These are phyloP conservation scores for Pythium inflatum DNA, from an alignment of 352 stramenopile genomes.

Conservation along the genomic window DNA sequence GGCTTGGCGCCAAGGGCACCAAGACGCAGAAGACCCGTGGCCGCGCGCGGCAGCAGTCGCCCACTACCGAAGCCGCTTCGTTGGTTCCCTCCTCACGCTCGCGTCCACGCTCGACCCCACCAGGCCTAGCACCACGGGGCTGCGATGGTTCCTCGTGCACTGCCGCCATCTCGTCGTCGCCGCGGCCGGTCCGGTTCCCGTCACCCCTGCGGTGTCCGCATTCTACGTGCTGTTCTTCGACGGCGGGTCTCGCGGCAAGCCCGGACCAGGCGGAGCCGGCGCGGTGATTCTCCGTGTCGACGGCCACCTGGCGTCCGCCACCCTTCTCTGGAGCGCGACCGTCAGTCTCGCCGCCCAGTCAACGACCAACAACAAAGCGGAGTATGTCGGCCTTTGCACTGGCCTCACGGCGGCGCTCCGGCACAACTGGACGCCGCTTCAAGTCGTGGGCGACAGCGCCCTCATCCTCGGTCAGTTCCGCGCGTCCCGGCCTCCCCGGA, in stretches of 20 bases:
- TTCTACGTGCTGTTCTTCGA: constrained; percentile 6
- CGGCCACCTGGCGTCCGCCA: neutral
- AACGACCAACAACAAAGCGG: constrained; percentile 1
- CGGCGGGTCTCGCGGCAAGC: neutral
- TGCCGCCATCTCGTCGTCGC: too few relatives aligned
- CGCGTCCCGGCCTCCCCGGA: neutral
- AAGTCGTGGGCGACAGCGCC: constrained; percentile 5
- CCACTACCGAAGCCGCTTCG: too few relatives aligned
- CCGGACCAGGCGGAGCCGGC: neutral
- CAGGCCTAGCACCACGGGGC: too few relatives aligned
- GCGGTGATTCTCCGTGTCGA: neutral
- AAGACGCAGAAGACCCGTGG: too few relatives aligned
- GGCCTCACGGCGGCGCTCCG: neutral
- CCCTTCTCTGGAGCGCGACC: neutral
- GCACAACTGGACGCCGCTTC: neutral
- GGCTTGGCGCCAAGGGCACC: too few relatives aligned
- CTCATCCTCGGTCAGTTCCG: constrained; percentile 17
- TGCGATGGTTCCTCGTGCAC: too few relatives aligned
- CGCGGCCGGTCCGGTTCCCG: too few relatives aligned
- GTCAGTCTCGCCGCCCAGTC: neutral
- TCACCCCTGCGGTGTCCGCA: neutral
- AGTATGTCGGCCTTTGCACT: neutral
- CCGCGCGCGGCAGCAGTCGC: too few relatives aligned
- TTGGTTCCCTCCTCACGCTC: neutral
- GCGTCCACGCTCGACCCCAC: neutral